Evolutionary conservation across 768 basidiomycete species (phyloP).

Genomic region (Suillus tomentosus): DNA sequence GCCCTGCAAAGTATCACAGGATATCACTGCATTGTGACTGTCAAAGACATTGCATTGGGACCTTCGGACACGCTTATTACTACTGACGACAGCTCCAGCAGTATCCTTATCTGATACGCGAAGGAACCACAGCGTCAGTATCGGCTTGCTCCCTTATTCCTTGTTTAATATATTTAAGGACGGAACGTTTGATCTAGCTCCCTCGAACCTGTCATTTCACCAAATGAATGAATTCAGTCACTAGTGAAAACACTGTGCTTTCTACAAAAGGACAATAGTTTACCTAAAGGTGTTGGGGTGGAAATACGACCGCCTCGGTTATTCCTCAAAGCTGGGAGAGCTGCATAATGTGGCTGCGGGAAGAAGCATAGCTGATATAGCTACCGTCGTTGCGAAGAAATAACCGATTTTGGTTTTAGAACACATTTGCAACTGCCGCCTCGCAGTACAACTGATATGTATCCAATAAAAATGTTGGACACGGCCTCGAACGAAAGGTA

Average conservation of each 20-base stretch:
- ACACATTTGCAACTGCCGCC: background rate
- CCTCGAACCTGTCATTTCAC: background rate
- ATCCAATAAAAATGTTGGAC: background rate
- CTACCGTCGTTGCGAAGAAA: background rate
- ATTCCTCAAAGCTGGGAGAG: background rate
- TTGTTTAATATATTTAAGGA: too few species aligned
- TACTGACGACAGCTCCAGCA: conserved; percentile 22
- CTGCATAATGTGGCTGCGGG: background rate
- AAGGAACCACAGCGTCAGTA: background rate
- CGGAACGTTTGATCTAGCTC: background rate
- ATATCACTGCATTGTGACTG: too few species aligned
- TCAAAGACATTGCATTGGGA: too few species aligned
- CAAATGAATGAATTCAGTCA: background rate
- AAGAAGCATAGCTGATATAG: background rate
- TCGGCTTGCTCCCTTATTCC: too few species aligned
- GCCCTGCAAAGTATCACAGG: too few species aligned
- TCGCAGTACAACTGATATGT: background rate
- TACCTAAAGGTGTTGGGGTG: background rate
- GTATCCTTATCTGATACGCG: conserved; percentile 57
- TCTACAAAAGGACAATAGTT: background rate
- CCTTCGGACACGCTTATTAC: too few species aligned
- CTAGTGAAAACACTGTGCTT: background rate
- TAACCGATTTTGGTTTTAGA: background rate
- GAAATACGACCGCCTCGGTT: background rate
- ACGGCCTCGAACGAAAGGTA: background rate